Evolutionary conservation across 2,329 filamentous ascomycete genomes (phyloP), one percentile per base, ranked within the genome.

Genomic region (Endoconidiophora polonica): DNA sequence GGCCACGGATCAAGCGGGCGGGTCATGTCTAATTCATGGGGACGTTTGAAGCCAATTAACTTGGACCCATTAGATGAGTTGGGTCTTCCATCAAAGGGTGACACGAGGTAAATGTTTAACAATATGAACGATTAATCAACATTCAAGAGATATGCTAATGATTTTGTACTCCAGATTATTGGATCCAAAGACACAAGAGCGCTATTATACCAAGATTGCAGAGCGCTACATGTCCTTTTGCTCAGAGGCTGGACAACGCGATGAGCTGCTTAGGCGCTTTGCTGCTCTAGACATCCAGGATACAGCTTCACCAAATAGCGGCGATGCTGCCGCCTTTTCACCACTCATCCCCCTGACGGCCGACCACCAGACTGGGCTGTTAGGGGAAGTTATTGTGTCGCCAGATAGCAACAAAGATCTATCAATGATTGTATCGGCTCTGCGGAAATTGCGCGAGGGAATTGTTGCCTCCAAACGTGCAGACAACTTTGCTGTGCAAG

Each of bases 221-320:
- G 81, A 90, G 60, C 79, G 86, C 45, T 95, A 94, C 66, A 82
- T 94, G 76, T 77, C 78, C 55, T 93, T 94, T 63, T 94, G 87
- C 68, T 83, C 84, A 46, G 73, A 80, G 36, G 77, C 79, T 14
- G 76, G 79, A 50, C 76, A 82, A 59, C 73, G 79, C 48, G 79
- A 84, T 56, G 78, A 83, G 57, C 76, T 95, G 23, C 76, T 87
- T 53, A 72, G 74, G 46, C 81, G 84, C 49, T 88, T 94, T 61
- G 75, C 81, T 2, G 78, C 79, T 1, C 70, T 91, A 18, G 59
- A 60, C 45, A 54, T 58, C 6, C 52, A 54, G 24, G 44, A 43
- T 18, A 23, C 49, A 18, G 18, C 20, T 23, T 16, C 49, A 16
- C 33, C 36, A 16, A 37, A 46, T n/a, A 23, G 20, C 20, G 36